Base-by-base conservation (phyloP, 2,329 filamentous ascomycete species). In the Myriosclerotinia curreyana region DNA sequence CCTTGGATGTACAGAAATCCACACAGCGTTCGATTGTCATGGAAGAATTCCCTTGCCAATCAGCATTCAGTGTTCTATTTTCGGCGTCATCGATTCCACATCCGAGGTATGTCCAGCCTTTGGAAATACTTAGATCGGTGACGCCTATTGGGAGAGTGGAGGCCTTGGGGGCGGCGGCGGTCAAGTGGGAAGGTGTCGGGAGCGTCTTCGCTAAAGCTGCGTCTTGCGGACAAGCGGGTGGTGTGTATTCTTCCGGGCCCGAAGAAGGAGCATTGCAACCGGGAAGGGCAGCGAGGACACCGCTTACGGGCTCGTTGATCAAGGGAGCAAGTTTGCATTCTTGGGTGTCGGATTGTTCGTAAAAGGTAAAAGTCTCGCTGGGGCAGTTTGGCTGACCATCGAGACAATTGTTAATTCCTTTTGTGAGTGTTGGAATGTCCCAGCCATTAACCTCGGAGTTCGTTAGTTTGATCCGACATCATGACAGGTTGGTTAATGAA, bases 81-180 rank as follows among this genome's bases (percentile, higher is more conserved):
- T 34, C 42, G 8, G 55, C 56, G 2, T 38, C 40, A 17, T 64
- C 62, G 2, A 34, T 60, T n/a, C 55, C 55, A 14, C 62, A 64
- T 38, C 62, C 62, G 14, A 61, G 50, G 34, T 64, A 64, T 17
- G 49, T 61, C 62, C 62, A 64, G 25, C 56, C 50, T 46, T 53
- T 60, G 5, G 55, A 61, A 5, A 14, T n/a, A 9, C 54, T 64
- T 12, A 64, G 17, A 49, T 64, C 50, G 28, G 40, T 4, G 9
- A 64, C 36, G 6, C 62, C 48, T 7, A 52, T 9, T 20, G 62
- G 54, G 25, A 60, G 46, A 17, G 46, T 20, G 3, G 44, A 3
- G 38, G 15, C 20, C 1, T 6, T 12, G 20, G 62, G 44, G 7
- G 46, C 20, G 3, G n/a, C 9, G 2, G 8, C 14, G 34, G 17